These are phyloP conservation scores for Amniculicola lignicola DNA, from an alignment of 495 filamentous ascomycete genomes.

Conservation along the genomic window DNA sequence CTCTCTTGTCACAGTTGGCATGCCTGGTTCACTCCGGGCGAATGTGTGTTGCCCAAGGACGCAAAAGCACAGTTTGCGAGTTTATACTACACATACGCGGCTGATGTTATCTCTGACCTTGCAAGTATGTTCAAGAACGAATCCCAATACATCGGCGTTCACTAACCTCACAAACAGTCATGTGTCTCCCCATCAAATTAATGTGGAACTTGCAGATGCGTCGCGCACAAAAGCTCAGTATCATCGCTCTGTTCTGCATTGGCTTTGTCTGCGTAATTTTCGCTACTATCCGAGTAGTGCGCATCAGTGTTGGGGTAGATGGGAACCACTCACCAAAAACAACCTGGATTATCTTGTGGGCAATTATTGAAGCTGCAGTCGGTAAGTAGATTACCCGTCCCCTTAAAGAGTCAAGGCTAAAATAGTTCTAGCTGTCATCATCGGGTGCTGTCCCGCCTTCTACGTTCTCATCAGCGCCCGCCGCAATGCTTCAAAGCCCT, in stretches of 20 bases:
- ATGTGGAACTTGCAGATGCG: constrained; percentile 50
- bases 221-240: constrained; percentile 46
- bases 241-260: constrained; percentile 50
- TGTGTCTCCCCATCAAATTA: constrained; percentile 51
- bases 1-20: constrained; percentile 41
- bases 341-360: constrained; percentile 42
- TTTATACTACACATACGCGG: constrained; percentile 45
- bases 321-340: constrained; percentile 32
- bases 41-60: constrained; percentile 40
- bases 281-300: constrained; percentile 49
- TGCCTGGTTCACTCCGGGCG: constrained; percentile 45
- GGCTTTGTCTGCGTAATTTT: constrained; percentile 53
- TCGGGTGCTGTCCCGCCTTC: constrained; percentile 51
- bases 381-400: constrained; percentile 26
- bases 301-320: constrained; percentile 29
- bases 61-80: constrained; percentile 40
- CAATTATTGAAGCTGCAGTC: constrained; percentile 39
- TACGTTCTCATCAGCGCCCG: constrained; percentile 4
- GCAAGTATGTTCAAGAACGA: constrained; percentile 35
- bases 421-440: constrained; percentile 43
- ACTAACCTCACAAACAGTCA: constrained; percentile 42
- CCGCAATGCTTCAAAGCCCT: constrained; percentile 1
- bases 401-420: background rate
- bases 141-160: background rate
- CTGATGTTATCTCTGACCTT: constrained; percentile 48